phyloP scores from a whole-genome alignment of 2,329 filamentous ascomycete species.

The Microsporum canis region DNA sequence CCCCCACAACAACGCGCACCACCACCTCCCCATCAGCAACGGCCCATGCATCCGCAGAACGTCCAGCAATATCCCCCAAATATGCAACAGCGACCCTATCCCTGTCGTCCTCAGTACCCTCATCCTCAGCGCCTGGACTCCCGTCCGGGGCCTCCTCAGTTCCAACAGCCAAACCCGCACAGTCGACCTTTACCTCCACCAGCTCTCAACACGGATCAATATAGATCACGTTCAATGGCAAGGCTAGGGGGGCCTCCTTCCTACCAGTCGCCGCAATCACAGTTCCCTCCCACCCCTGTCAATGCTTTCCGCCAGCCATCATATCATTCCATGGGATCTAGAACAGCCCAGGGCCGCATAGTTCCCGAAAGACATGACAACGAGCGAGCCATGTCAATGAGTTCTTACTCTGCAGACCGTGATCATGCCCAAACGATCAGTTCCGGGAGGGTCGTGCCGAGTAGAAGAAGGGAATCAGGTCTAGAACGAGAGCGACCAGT shows the following conservation, averaged over 20 bases:
- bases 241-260: constrained; percentile 60
- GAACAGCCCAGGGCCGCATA: constrained; percentile 80
- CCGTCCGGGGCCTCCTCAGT: constrained; percentile 39
- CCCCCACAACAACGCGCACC: constrained; percentile 16
- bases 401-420: constrained; percentile 64
- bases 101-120: constrained; percentile 59
- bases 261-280: constrained; percentile 51
- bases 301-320: constrained; percentile 69
- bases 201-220: constrained; percentile 72
- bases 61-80: constrained; percentile 37
- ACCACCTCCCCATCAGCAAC: constrained; percentile 21
- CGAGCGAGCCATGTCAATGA: constrained; percentile 94
- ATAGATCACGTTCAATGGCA: constrained; percentile 87
- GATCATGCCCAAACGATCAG: constrained; percentile 81
- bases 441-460: constrained; percentile 72
- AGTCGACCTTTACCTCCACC: constrained; percentile 51
- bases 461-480: constrained; percentile 52
- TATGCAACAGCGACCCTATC: constrained; percentile 51
- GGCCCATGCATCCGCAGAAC: constrained; percentile 7
- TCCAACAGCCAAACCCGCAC: constrained; percentile 50
- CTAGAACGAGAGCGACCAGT: constrained; percentile 12
- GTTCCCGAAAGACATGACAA: constrained; percentile 89
- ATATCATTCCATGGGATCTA: constrained; percentile 54
- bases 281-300: constrained; percentile 55
- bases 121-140: constrained; percentile 60